These are phyloP conservation scores for Leccinum subspadiceum DNA, from an alignment of 1,284 basidiomycete genomes.

Conservation along the genomic window DNA sequence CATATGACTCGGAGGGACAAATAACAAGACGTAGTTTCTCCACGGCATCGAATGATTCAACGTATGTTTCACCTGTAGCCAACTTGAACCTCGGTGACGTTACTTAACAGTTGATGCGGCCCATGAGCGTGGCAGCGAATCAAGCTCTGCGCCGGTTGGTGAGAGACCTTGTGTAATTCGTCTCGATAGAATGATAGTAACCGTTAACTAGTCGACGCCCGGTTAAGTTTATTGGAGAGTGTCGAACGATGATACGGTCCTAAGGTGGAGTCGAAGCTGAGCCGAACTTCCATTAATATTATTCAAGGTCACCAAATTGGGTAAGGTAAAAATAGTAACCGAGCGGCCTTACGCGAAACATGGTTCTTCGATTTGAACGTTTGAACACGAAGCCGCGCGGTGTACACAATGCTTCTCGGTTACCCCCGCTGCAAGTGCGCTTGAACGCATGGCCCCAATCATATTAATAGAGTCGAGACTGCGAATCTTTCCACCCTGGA, in stretches of 20 bases:
- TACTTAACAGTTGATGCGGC: too few species aligned
- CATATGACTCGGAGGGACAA: too few species aligned
- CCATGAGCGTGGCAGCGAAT: too few species aligned
- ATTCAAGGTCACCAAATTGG: background rate
- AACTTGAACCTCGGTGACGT: too few species aligned
- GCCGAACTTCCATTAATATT: background rate
- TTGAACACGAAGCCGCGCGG: background rate
- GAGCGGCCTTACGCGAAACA: background rate
- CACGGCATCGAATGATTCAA: background rate
- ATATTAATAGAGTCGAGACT: background rate
- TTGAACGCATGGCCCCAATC: conserved; percentile 6
- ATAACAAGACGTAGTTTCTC: background rate
- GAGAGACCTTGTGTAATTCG: too few species aligned
- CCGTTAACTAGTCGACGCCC: too few species aligned
- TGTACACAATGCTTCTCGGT: background rate
- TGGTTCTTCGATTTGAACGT: background rate
- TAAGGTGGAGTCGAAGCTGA: too few species aligned
- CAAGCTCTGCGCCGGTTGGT: too few species aligned
- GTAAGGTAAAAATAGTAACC: background rate
- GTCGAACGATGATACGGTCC: too few species aligned
- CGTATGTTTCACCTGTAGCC: too few species aligned
- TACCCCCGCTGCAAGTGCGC: background rate
- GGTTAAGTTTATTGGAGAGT: too few species aligned
- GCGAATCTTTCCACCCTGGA: background rate
- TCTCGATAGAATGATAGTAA: too few species aligned